Percentiles rank a stretch among this genome's conserved stretches.
These are phyloP conservation scores for Teunomyces funiuensis DNA, from an alignment of 805 yeast species.

Conservation along the genomic window DNA sequence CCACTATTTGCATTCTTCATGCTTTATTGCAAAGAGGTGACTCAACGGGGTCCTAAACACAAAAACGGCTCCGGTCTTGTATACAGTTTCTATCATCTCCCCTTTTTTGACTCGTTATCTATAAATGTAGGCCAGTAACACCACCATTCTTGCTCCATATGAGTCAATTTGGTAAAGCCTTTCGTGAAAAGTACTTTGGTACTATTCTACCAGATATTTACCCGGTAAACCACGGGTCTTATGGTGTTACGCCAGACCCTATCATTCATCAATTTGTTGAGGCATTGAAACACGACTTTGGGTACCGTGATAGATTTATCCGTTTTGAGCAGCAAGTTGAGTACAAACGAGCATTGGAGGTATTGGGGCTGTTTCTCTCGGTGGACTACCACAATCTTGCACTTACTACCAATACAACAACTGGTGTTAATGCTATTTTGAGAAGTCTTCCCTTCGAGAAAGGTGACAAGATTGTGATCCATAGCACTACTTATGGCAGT, in stretches of 20 bases:
- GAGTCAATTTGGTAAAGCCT: constrained; percentile 47
- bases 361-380: constrained; percentile 42
- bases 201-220: constrained; percentile 37
- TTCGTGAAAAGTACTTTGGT: constrained; percentile 49
- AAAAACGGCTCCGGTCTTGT: neutral
- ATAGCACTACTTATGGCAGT: constrained; percentile 53
- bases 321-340: constrained; percentile 23
- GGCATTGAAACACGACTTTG: constrained; percentile 21
- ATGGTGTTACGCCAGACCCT: constrained; percentile 53
- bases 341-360: constrained; percentile 34
- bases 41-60: neutral
- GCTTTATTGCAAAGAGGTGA: neutral
- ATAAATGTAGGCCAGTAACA: neutral
- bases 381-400: constrained; percentile 51
- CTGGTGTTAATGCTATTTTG: constrained; percentile 57
- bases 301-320: constrained; percentile 50
- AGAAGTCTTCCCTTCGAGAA: constrained; percentile 51
- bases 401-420: constrained; percentile 58
- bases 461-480: constrained; percentile 52
- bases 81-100: neutral
- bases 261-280: constrained; percentile 41
- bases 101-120: neutral
- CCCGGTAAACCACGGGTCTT: constrained; percentile 66
- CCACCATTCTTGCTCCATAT: neutral
- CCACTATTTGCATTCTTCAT: neutral